Conservation (phyloP, 1,284 basidiomycete genomes). For the Volvariella volvacea region DNA sequence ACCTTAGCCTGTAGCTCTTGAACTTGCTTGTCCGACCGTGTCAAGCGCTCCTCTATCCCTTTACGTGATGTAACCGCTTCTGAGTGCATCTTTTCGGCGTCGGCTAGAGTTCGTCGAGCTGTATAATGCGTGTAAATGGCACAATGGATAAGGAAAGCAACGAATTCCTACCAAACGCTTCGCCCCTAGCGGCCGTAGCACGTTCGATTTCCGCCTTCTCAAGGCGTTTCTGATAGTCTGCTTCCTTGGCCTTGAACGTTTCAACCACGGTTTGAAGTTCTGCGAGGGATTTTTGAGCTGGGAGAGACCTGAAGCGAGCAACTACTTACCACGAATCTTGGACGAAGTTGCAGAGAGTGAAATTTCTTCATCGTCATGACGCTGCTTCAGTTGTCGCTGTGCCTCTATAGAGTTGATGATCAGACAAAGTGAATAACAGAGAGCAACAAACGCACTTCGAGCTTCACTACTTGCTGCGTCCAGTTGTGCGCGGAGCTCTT, state of each 20-base stretch:
- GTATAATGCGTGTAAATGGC: slow-evolving; percentile 9
- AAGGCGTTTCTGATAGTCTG: slow-evolving; percentile 53
- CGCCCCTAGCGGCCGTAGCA: slow-evolving; percentile 58
- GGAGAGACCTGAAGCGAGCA: background rate
- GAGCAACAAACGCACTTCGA: slow-evolving; percentile 29
- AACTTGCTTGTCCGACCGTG: slow-evolving; percentile 46
- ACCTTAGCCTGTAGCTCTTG: slow-evolving; percentile 59
- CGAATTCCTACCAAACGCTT: slow-evolving; percentile 47
- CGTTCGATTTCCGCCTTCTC: slow-evolving; percentile 67
- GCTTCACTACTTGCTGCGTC: slow-evolving; percentile 57
- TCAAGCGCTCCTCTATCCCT: slow-evolving; percentile 42
- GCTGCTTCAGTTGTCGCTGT: slow-evolving; percentile 53
- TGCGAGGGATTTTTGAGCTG: slow-evolving; percentile 13
- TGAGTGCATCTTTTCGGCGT: slow-evolving; percentile 55
- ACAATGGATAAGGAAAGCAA: slow-evolving; percentile 3
- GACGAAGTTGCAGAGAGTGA: slow-evolving; percentile 51
- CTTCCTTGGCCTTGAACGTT: slow-evolving; percentile 59
- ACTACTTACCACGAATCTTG: slow-evolving; percentile 44
- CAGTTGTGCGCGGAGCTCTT: slow-evolving; percentile 47
- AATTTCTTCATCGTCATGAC: slow-evolving; percentile 64
- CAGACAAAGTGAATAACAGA: slow-evolving; percentile 2
- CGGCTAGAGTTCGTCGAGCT: slow-evolving; percentile 58
- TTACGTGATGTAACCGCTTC: slow-evolving; percentile 50
- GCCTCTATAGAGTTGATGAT: slow-evolving; percentile 30
- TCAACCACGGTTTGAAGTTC: slow-evolving; percentile 62